Evolutionary conservation across 331 rosid species (phyloP), one percentile per base, ranked within the genome.

Genomic region (Erythrophleum ivorense): DNA sequence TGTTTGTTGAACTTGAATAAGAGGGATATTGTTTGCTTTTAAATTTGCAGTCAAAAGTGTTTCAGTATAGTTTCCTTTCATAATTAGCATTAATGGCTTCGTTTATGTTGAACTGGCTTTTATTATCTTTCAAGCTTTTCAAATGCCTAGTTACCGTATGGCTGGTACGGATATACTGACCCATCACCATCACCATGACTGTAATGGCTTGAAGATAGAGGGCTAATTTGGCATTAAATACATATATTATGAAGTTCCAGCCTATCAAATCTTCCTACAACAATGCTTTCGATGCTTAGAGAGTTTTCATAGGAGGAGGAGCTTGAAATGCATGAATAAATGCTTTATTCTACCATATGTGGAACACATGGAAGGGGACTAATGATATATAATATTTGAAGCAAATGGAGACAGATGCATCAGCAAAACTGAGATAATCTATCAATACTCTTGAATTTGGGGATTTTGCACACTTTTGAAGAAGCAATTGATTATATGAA

Each of bases 231-330:
- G 69, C 70, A 40, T 41, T 75, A 33, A 19, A n/a, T 21, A 12
- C 9, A 6, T 13, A 36, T 41, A 5, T 38, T 40, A 13, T 5
- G 41, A 31, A 62, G 40, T 24, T 53, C 2, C 3, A 2, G 50
- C 64, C 4, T 8, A 38, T 40, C 68, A 41, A 29, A 40, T 58
- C 40, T 40, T 50, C 45, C 31, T 55, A 75, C 4, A 40, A 43
- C 69, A 75, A 41, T 41, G 24, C 41, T 58, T 38, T 57, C 52
- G 46, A 13, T 75, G 55, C 41, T 55, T 38, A 75, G n/a, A 19
- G 31, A 40, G 33, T 16, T 73, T 53, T 53, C 77, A 3, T 19
- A 4, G 2, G 13, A 13, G 6, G 38, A 36, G 53, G 54, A 55
- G 41, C n/a, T 46, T 43, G 29, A 67, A 67, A 67, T n/a, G 73